Conservation (phyloP, 768 basidiomycete species). For the Termitomyces sp. region DNA sequence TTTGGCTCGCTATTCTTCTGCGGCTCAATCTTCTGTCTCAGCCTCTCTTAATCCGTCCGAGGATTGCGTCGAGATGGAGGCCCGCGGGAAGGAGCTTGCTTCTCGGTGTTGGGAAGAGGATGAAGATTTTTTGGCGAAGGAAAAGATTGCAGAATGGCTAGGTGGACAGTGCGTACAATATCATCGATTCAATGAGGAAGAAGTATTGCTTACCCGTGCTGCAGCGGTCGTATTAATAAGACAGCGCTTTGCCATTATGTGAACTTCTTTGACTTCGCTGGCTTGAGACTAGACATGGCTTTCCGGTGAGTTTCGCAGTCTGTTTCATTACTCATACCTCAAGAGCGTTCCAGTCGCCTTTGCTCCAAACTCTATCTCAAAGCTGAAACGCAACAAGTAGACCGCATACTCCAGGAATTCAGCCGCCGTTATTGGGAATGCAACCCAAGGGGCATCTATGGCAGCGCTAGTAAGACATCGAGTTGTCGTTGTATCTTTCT, state of each 20-base stretch:
- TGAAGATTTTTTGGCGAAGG: conserved; percentile 73
- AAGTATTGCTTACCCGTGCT: conserved; percentile 7
- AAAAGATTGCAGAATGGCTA: conserved; percentile 96
- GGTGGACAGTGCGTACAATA: conserved; percentile 73
- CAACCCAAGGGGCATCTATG: conserved; percentile 77
- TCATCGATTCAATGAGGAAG: background rate
- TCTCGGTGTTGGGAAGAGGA: conserved; percentile 82
- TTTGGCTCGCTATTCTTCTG: conserved; percentile 40
- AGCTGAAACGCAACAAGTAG: conserved; percentile 96
- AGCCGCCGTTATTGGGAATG: conserved; percentile 88
- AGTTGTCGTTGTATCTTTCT: conserved; percentile 2
- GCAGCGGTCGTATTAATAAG: conserved; percentile 72
- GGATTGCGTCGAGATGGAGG: conserved; percentile 52
- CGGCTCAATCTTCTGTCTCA: conserved; percentile 38
- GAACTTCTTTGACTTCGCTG: conserved; percentile 82
- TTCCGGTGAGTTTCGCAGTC: conserved; percentile 56
- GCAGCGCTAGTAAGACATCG: conserved; percentile 66
- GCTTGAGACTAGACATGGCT: conserved; percentile 77
- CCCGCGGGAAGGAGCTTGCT: conserved; percentile 67
- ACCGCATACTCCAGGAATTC: conserved; percentile 91
- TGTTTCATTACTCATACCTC: background rate
- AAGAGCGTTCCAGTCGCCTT: conserved; percentile 49
- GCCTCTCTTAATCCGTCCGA: conserved; percentile 42
- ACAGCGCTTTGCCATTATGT: conserved; percentile 76
- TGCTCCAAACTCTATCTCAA: conserved; percentile 92